A percentile compares a stretch with the other conserved stretches of the same genome.
These are phyloP conservation scores for Phytophthora palmivora DNA, from an alignment of 352 stramenopile genomes.

Conservation along the genomic window DNA sequence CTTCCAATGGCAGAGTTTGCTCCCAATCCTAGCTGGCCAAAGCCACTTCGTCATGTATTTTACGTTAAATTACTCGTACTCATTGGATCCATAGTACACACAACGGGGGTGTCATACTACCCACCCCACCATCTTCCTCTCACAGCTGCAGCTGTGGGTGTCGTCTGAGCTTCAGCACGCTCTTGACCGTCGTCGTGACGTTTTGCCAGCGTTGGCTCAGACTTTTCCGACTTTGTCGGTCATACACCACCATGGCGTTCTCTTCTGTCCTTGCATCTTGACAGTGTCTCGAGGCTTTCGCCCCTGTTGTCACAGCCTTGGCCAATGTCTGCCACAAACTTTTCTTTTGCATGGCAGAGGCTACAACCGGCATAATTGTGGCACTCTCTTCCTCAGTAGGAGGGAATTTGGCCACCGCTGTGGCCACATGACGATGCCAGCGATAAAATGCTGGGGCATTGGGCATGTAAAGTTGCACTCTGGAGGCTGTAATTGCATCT, in stretches of 20 bases:
- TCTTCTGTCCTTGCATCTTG: slow-evolving; percentile 8
- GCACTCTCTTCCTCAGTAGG: slow-evolving; percentile 2
- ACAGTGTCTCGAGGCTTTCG: slow-evolving; percentile 13
- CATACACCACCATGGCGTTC: slow-evolving; percentile 5
- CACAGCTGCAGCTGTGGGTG: slow-evolving; percentile 20
- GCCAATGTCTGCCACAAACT: slow-evolving; percentile 32
- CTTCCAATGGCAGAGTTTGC: slow-evolving; percentile 8
- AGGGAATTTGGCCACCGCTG: slow-evolving; percentile 21
- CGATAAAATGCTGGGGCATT: slow-evolving; percentile 25
- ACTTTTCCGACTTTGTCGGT: slow-evolving; percentile 17
- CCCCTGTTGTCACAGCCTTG: background rate
- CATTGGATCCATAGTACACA: slow-evolving; percentile 20
- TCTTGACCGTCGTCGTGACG: slow-evolving; percentile 19
- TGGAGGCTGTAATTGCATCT: slow-evolving; percentile 4
- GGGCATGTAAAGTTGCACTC: slow-evolving; percentile 39
- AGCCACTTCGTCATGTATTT: slow-evolving; percentile 1
- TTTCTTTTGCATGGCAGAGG: slow-evolving; percentile 24
- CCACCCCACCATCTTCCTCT: slow-evolving; percentile 8
- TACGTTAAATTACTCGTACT: slow-evolving; percentile 33
- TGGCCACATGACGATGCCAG: slow-evolving; percentile 35
- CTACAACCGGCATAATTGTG: slow-evolving; percentile 11
- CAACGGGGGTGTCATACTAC: slow-evolving; percentile 14
- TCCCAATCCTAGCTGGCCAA: no score
- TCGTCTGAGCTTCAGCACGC: slow-evolving; percentile 17
- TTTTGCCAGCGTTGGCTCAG: slow-evolving; percentile 29